phyloP scores from a whole-genome alignment of 176 grass and related monocot genomes.

The Aegilops bicornis region DNA sequence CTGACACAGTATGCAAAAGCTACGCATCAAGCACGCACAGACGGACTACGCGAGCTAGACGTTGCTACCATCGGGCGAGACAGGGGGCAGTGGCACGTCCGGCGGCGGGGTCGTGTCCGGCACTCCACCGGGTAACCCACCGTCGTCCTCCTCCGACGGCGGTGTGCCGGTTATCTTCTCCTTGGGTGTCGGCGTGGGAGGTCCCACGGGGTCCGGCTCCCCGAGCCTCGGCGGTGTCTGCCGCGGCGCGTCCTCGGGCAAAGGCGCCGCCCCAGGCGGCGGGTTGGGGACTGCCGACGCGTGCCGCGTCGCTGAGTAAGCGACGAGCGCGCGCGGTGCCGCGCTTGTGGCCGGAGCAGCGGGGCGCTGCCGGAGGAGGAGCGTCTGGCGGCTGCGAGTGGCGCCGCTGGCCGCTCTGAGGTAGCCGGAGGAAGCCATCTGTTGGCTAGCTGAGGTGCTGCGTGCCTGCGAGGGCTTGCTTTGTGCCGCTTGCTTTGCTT shows the following conservation, averaged over 20 bases:
- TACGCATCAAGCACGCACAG: not conserved
- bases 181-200: constrained; percentile 2
- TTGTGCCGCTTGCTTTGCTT: no score
- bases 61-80: not conserved
- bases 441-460: no score
- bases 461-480: no score
- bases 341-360: not conserved
- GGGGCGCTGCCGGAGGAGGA: not conserved
- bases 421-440: not conserved
- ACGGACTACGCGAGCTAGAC: not conserved
- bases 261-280: not conserved
- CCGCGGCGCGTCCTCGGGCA: not conserved
- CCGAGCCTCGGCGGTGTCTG: constrained; percentile 5
- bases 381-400: not conserved
- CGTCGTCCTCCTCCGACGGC: not conserved
- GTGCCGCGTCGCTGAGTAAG: not conserved
- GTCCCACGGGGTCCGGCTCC: not conserved
- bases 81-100: not conserved
- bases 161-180: not conserved
- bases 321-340: not conserved
- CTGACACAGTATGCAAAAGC: not conserved
- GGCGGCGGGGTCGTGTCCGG: not conserved
- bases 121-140: not conserved
- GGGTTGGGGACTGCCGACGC: not conserved
- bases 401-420: not conserved